Percentiles rank a stretch among this genome's conserved stretches.
Evolutionary conservation across 805 yeast genomes (phyloP).

Genomic region (Kazachstania martiniae): DNA sequence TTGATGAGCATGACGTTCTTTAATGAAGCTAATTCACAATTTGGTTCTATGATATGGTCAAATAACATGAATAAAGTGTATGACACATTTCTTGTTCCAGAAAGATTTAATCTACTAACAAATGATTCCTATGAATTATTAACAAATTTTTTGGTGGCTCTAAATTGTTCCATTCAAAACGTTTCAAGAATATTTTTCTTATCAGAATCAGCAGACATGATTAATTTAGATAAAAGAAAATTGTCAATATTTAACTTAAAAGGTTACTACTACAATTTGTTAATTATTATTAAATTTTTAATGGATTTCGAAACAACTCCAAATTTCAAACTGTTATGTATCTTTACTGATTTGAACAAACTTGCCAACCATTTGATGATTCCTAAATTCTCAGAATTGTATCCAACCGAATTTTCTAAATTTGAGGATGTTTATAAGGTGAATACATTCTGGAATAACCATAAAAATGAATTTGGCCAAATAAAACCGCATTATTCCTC

Average conservation of each 20-base stretch:
- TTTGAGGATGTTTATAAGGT: conserved; percentile 10
- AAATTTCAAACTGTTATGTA: conserved; percentile 24
- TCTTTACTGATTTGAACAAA: conserved; percentile 23
- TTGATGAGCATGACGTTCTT: conserved; percentile 23
- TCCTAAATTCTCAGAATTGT: conserved; percentile 15
- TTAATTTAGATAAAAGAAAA: conserved; percentile 12
- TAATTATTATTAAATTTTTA: conserved; percentile 22
- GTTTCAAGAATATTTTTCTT: conserved; percentile 15
- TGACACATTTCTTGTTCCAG: conserved; percentile 15
- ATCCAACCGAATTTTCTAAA: conserved; percentile 15
- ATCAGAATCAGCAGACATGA: conserved; percentile 7
- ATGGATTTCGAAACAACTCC: conserved; percentile 27
- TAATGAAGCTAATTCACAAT: conserved; percentile 13
- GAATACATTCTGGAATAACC: background rate
- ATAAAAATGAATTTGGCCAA: background rate
- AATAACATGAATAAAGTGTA: conserved; percentile 13
- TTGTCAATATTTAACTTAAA: conserved; percentile 23
- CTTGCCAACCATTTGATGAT: conserved; percentile 19
- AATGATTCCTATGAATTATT: conserved; percentile 21
- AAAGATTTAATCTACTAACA: conserved; percentile 14
- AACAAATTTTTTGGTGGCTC: conserved; percentile 23
- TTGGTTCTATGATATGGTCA: conserved; percentile 20
- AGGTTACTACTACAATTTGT: conserved; percentile 23
- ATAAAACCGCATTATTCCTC: conserved; percentile 4
- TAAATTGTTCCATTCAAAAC: conserved; percentile 26